Conservation (phyloP, 352 stramenopile genomes). For the Globisporangium middletonii region DNA sequence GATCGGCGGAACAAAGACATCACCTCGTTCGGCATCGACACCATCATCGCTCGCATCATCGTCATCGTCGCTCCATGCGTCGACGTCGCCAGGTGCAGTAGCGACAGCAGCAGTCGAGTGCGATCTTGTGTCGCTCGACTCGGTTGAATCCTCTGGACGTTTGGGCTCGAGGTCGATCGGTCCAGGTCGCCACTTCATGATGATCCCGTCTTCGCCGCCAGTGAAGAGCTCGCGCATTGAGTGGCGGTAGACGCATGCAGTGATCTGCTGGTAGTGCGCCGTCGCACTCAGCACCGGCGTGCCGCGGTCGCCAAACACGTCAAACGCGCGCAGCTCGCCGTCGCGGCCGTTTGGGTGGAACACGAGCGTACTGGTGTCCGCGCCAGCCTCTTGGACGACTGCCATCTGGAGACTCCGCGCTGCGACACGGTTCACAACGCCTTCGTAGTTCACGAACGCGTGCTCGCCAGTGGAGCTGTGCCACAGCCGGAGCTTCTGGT, state of each 20-base stretch:
- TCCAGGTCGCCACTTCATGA: constrained; percentile 61
- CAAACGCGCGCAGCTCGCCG: constrained; percentile 42
- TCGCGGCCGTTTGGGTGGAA: constrained; percentile 56
- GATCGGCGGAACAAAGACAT: constrained; percentile 61
- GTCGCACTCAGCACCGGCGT: constrained; percentile 23
- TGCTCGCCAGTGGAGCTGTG: constrained; percentile 47
- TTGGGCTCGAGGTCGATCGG: constrained; percentile 16
- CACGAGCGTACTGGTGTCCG: constrained; percentile 40
- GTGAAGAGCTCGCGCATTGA: constrained; percentile 50
- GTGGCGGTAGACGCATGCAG: constrained; percentile 52
- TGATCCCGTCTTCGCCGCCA: constrained; percentile 53
- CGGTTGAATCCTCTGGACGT: constrained; percentile 7
- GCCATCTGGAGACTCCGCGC: constrained; percentile 47
- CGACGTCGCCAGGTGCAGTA: constrained; percentile 15
- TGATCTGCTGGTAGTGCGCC: constrained; percentile 60
- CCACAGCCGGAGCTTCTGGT: constrained; percentile 66
- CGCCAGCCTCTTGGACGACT: constrained; percentile 48
- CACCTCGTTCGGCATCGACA: too few relatives aligned
- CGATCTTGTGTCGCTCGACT: constrained; percentile 4
- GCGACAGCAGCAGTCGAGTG: not conserved
- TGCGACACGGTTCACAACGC: constrained; percentile 22
- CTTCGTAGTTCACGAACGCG: constrained; percentile 67
- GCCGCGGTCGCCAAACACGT: constrained; percentile 42
- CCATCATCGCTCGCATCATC: constrained; percentile 15
- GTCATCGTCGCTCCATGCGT: constrained; percentile 58